phyloP scores from a whole-genome alignment of 371 early-diverging fungal genomes.

The Chytridiales sp. region DNA sequence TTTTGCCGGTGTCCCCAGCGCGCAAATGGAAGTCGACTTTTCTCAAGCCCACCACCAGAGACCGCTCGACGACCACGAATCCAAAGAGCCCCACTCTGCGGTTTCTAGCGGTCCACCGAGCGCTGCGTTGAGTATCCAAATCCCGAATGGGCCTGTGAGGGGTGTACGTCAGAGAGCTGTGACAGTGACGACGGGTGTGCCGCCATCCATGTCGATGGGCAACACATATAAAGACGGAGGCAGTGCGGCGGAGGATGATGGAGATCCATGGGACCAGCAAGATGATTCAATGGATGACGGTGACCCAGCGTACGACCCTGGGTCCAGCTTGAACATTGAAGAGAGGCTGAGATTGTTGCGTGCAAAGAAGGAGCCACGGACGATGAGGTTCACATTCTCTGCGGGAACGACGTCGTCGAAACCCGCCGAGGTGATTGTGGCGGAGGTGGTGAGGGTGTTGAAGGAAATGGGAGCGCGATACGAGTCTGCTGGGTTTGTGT shows the following conservation, averaged over 20 bases:
- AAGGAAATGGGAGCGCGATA: conserved; percentile 30
- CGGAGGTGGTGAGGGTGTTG: conserved; percentile 44
- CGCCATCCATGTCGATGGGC: background rate
- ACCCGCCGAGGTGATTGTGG: conserved; percentile 45
- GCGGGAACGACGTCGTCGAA: conserved; percentile 53
- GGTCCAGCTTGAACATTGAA: conserved; percentile 24
- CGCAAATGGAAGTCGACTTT: conserved; percentile 17
- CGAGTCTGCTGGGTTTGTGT: conserved; percentile 35
- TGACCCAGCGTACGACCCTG: too few relatives aligned
- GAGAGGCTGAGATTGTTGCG: background rate
- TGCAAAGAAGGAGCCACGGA: conserved; percentile 38
- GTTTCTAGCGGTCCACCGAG: too few relatives aligned
- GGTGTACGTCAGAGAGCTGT: conserved; percentile 10
- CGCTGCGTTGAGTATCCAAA: too few relatives aligned
- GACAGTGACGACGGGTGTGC: conserved; percentile 12
- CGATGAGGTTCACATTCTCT: conserved; percentile 52
- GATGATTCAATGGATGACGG: background rate
- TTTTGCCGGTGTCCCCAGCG: conserved; percentile 36
- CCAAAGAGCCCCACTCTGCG: too few relatives aligned
- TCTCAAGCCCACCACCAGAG: too few relatives aligned
- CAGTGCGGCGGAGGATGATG: conserved; percentile 13
- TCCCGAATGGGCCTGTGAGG: conserved; percentile 5
- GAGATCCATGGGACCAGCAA: background rate
- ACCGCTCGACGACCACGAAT: too few relatives aligned
- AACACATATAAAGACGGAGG: conserved; percentile 1